Percentiles rank a stretch among this genome's conserved stretches.
phyloP scores from a whole-genome alignment of 2,329 filamentous ascomycete species.

The Apiospora pterosperma region DNA sequence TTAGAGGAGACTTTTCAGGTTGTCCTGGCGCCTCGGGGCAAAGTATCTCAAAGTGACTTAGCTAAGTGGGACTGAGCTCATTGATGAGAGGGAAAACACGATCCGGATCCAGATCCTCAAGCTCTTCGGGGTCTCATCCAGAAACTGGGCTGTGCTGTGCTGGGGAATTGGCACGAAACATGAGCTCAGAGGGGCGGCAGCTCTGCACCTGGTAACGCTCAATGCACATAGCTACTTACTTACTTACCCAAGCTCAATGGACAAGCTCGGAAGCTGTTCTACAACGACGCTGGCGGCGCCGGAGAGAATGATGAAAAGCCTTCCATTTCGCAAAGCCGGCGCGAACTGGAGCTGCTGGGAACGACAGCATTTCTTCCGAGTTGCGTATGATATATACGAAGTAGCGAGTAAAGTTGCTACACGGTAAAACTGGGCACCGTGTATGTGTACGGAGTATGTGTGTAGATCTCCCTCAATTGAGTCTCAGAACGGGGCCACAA shows the following conservation, averaged over 20 bases:
- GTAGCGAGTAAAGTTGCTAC: background rate
- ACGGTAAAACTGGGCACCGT: background rate
- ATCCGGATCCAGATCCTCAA: background rate
- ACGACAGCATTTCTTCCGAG: background rate
- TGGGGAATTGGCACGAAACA: background rate
- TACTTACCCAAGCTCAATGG: background rate
- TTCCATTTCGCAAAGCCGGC: background rate
- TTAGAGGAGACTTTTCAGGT: background rate
- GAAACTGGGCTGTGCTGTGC: background rate
- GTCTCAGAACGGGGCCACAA: conserved; percentile 1
- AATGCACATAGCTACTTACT: background rate
- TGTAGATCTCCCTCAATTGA: conserved; percentile 1
- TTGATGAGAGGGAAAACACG: background rate
- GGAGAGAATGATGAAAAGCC: background rate
- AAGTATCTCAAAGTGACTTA: background rate
- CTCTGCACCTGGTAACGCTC: background rate
- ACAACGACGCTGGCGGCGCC: background rate
- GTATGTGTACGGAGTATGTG: too few relatives aligned
- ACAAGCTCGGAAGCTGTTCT: too few relatives aligned
- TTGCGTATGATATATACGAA: background rate
- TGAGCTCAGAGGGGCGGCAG: background rate
- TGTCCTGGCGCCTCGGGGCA: background rate
- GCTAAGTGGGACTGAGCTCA: background rate
- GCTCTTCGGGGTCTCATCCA: background rate
- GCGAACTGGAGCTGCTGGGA: background rate